Percentiles rank a stretch among this genome's conserved stretches.
These are phyloP conservation scores for Dissophora ornata DNA, from an alignment of 192 early-diverging fungal species.

Conservation along the genomic window DNA sequence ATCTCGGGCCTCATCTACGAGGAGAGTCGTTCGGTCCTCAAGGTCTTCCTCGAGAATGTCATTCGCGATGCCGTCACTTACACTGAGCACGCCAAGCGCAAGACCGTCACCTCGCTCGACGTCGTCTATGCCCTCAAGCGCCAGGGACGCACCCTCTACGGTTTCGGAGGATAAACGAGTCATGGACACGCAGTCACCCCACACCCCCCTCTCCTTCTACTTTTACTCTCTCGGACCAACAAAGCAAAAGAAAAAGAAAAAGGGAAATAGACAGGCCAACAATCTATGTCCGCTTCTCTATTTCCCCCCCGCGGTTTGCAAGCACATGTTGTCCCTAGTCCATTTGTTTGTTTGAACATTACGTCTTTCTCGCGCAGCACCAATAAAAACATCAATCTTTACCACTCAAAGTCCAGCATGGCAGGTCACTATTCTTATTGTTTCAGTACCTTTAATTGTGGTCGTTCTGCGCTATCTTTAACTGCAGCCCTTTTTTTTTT, in stretches of 20 bases:
- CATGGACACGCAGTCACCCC: not conserved
- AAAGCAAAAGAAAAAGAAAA: too few species aligned
- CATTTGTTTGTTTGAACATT: not conserved
- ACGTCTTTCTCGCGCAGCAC: not conserved
- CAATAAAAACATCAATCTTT: not conserved
- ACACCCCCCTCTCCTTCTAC: too few species aligned
- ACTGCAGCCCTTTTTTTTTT: too few species aligned
- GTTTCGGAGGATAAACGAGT: constrained; percentile 66
- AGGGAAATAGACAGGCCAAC: too few species aligned
- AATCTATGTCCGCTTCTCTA: too few species aligned
- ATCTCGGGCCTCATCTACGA: constrained; percentile 99
- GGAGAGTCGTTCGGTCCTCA: constrained; percentile 97
- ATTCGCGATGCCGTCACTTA: constrained; percentile 84
- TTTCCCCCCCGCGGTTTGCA: too few species aligned
- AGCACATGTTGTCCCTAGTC: too few species aligned
- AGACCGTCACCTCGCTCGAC: constrained; percentile 99
- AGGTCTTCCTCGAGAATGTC: constrained; percentile 98
- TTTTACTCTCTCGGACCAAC: too few species aligned
- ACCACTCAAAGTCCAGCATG: not conserved
- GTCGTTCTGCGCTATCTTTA: too few species aligned
- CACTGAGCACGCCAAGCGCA: constrained; percentile 95
- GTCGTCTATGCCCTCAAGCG: constrained; percentile 99
- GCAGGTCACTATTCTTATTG: too few species aligned
- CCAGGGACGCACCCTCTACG: constrained; percentile 95
- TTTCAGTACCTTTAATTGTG: too few species aligned